Evolutionary conservation across 495 filamentous ascomycete species (phyloP).

Genomic region (Bombardia bombarda): DNA sequence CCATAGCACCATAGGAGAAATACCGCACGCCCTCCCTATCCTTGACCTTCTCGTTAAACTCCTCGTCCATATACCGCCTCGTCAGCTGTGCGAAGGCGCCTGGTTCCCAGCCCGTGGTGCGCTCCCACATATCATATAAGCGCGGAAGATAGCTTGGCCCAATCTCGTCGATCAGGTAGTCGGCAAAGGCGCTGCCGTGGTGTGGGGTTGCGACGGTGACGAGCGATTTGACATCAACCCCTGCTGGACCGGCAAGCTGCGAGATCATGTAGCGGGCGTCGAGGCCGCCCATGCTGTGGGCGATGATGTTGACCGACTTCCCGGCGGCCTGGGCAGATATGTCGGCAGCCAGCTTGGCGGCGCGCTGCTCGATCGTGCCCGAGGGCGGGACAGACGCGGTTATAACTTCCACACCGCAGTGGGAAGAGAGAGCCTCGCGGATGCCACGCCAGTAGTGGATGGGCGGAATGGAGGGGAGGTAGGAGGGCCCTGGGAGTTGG

Average conservation of each 20-base stretch:
- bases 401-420: slow-evolving; percentile 73
- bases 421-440: slow-evolving; percentile 61
- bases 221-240: slow-evolving; percentile 62
- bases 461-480: slow-evolving; percentile 68
- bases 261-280: slow-evolving; percentile 94
- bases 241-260: slow-evolving; percentile 56
- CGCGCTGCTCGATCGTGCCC: slow-evolving; percentile 70
- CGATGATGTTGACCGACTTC: slow-evolving; percentile 80
- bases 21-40: slow-evolving; percentile 72
- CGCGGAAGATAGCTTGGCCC: slow-evolving; percentile 53
- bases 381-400: slow-evolving; percentile 72
- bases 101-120: slow-evolving; percentile 58
- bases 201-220: slow-evolving; percentile 89
- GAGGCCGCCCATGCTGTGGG: slow-evolving; percentile 69
- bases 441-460: slow-evolving; percentile 94
- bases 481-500: slow-evolving; percentile 57
- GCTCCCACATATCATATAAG: slow-evolving; percentile 60
- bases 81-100: slow-evolving; percentile 85
- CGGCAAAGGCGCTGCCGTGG: slow-evolving; percentile 76
- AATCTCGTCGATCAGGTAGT: slow-evolving; percentile 69
- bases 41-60: slow-evolving; percentile 75
- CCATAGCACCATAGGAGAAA: slow-evolving; percentile 82
- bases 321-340: slow-evolving; percentile 61
- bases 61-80: slow-evolving; percentile 65
- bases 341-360: slow-evolving; percentile 53